A percentile compares a stretch with the other conserved stretches of the same genome.
Evolutionary conservation across 2,329 filamentous ascomycete genomes (phyloP).

Genomic region (Coniochaeta sp.): DNA sequence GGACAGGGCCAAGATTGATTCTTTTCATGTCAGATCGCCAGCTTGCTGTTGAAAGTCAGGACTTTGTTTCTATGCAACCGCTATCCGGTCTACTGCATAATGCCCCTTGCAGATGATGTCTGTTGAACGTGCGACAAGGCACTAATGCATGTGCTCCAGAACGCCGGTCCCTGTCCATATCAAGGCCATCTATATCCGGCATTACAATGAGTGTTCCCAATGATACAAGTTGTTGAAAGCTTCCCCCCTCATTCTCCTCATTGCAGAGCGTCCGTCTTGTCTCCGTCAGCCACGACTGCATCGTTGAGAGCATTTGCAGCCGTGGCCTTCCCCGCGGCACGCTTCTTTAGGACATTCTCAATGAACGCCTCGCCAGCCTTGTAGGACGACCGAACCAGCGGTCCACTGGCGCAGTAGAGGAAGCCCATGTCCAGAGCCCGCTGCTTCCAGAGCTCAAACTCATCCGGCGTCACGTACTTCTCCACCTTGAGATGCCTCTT

Average conservation of each 20-base stretch:
- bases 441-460: conserved; percentile 87
- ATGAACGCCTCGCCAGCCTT: conserved; percentile 99
- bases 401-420: conserved; percentile 90
- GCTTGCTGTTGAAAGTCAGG: not conserved
- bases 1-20: no score
- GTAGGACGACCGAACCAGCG: conserved; percentile 88
- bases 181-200: not conserved
- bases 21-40: no score
- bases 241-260: not conserved
- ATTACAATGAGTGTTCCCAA: conserved; percentile 1
- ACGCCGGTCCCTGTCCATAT: not conserved
- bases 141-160: not conserved
- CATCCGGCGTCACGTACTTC: conserved; percentile 85
- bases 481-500: conserved; percentile 97
- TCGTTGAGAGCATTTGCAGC: conserved; percentile 26
- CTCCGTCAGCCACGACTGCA: conserved; percentile 27
- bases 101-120: not conserved
- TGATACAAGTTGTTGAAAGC: not conserved
- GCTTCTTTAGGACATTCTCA: conserved; percentile 92
- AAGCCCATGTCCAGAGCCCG: conserved; percentile 92
- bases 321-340: conserved; percentile 39
- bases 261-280: conserved; percentile 3
- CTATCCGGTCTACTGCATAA: not conserved
- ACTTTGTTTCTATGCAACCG: not conserved
- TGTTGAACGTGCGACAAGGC: not conserved